Base-by-base conservation (phyloP, 139 green algal genomes). In the Marvania coccoides region DNA sequence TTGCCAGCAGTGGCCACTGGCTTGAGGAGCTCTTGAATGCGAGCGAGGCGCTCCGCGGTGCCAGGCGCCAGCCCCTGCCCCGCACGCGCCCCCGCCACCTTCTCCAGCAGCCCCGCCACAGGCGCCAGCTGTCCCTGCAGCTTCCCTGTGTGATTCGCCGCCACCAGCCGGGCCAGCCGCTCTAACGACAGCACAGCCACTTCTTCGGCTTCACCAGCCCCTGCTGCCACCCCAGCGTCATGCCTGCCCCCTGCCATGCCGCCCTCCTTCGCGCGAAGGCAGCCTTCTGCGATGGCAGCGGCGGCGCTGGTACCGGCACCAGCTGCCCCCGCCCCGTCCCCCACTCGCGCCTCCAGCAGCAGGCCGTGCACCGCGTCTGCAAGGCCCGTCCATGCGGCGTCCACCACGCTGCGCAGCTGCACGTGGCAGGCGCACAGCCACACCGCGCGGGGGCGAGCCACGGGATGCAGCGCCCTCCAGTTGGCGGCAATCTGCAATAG, bases 371-470 rank as follows among this genome's bases (percentile, higher is more conserved):
- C 33, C 26, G 29, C 71, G 47, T 78, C 71, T n/a, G 65, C 56
- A 13, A 71, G 31, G 26, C 53, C 45, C 30, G 60, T 78, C 71
- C 71, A 78, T 10, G 46, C 65, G 2, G 46, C 38, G 34, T 78
- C 71, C 36, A 74, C 45, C 28, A 54, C 58, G 7, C n/a, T 31
- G 30, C 12, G 6, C 26, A 72, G 9, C 35, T 3, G 36, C 34
- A 78, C 56, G 58, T 78, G 56, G 56, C n/a, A 73, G 42, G 64
- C 53, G 69, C 71, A 78, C 2, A 78, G 8, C 71, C 71, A 78
- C 15, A 78, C 48, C 15, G 71, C 71, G 28, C 71, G 46, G 12
- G 71, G 58, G 13, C 58, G 64, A 31, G 69, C 71, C 56, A 70
- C 36, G 35, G 71, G 65, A 36, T 78, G 65, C 57, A 78, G 47